These are phyloP conservation scores for Alternaria postmessia DNA, from an alignment of 2,329 filamentous ascomycete genomes.

Conservation along the genomic window DNA sequence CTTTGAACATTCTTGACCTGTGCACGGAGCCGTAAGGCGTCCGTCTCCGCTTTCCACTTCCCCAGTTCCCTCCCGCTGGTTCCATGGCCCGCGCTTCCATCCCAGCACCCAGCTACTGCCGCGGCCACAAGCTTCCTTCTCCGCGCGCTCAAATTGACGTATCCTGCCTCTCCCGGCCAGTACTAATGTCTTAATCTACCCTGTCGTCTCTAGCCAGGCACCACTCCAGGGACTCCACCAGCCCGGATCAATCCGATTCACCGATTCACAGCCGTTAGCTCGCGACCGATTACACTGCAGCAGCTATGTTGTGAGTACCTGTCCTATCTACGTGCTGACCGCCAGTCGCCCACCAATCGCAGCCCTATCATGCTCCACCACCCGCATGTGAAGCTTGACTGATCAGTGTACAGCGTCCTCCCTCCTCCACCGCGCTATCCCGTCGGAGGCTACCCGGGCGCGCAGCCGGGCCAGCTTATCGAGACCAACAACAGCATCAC, in stretches of 20 bases:
- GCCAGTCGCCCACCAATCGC: slow-evolving; percentile 38
- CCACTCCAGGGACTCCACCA: slow-evolving; percentile 4
- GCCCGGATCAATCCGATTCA: neutral
- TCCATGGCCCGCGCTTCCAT: slow-evolving; percentile 18
- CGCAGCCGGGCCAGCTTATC: slow-evolving; percentile 77
- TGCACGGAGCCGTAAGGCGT: slow-evolving; percentile 16
- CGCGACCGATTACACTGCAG: slow-evolving; percentile 36
- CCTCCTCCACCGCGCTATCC: slow-evolving; percentile 87
- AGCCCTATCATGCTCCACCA: slow-evolving; percentile 20
- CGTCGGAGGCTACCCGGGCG: slow-evolving; percentile 75
- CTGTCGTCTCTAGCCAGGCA: slow-evolving; percentile 22
- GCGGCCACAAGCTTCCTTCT: slow-evolving; percentile 12
- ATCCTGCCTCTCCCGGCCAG: slow-evolving; percentile 1
- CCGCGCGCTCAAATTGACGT: slow-evolving; percentile 7
- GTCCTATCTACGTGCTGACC: slow-evolving; percentile 18
- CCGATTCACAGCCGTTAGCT: slow-evolving; percentile 27
- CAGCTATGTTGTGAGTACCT: slow-evolving; percentile 49
- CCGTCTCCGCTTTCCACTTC: slow-evolving; percentile 21
- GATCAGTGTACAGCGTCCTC: slow-evolving; percentile 64
- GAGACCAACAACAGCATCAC: slow-evolving; percentile 93
- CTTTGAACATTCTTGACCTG: neutral
- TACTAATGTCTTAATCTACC: slow-evolving; percentile 19
- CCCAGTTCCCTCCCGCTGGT: slow-evolving; percentile 20
- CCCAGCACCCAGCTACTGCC: slow-evolving; percentile 1
- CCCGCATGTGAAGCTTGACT: slow-evolving; percentile 32